Evolutionary conservation across 164 flowering plant species (phyloP), one percentile per base, ranked within the genome.

Genomic region (Tetracentron sinense): DNA sequence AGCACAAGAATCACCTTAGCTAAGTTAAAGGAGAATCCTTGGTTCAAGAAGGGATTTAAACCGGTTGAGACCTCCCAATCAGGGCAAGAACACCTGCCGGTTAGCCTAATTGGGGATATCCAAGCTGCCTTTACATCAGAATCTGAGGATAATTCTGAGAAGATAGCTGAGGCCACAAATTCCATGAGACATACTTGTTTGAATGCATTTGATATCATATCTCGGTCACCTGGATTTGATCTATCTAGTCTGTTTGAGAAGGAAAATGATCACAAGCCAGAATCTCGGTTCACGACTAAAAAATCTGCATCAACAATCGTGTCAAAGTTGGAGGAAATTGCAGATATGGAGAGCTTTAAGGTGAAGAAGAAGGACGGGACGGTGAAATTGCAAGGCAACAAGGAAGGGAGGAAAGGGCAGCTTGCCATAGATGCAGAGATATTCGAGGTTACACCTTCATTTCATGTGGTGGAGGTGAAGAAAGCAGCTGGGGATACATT

Each of bases 171-270:
- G 19, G 56, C 58, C 17, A 25, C 23, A n/a, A 28, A 25, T 27
- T 31, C 69, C n/a, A 65, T 75, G 74, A 75, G 64, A 46, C 74
- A 70, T 3, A 72, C 72, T 23, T 55, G 63, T 48, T 19, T 82
- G 62, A 82, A 82, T 49, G 86, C 86, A 0, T 82, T 82, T 50
- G 83, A 82, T 27, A 72, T 82, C 51, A 82, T 82, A 11, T 79
- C 83, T 23, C 67, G 75, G 0, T 77, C 86, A 6, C 65, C 46
- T 1, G 81, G 82, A 12, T 79, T 82, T 16, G 63, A 82, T 58
- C 70, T 82, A 30, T 82, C 86, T 0, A 73, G 80, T 42, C 44
- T 82, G 27, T 82, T 79, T 33, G 77, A 78, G 73, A 67, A 62
- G 25, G 77, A 35, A 0, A 38, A 31, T 30, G 31, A 64, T 10